phyloP scores from a whole-genome alignment of 345 rosid species.

The Passiflora organensis region DNA sequence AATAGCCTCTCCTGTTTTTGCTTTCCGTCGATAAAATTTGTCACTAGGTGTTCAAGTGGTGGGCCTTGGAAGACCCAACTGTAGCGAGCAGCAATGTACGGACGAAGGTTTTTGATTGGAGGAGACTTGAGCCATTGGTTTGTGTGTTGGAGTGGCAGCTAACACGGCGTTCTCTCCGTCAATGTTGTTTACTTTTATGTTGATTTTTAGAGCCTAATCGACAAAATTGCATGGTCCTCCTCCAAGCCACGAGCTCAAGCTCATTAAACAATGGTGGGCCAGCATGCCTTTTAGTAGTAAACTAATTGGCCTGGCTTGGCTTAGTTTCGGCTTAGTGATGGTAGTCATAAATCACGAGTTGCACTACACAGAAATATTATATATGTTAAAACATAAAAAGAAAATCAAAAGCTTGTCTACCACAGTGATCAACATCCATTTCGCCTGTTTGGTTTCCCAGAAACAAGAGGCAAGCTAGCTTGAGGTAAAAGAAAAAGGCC shows the following conservation, averaged over 20 bases:
- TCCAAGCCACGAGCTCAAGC: conserved; percentile 52
- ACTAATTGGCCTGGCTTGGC: not conserved
- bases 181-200: conserved; percentile 3
- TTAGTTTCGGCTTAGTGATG: not conserved
- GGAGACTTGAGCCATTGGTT: no score
- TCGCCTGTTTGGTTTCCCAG: conserved; percentile 16
- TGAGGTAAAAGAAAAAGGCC: not conserved
- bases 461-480: conserved; percentile 2
- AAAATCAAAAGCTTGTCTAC: not conserved
- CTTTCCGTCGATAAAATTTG: no score
- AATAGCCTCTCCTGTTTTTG: not conserved
- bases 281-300: not conserved
- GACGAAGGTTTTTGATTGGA: conserved; percentile 1
- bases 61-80: conserved; percentile 33
- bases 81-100: conserved; percentile 21
- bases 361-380: not conserved
- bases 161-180: conserved; percentile 23
- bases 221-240: conserved; percentile 20
- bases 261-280: conserved; percentile 31
- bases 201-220: conserved; percentile 3
- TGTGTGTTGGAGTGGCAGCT: conserved; percentile 43
- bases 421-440: not conserved
- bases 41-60: conserved; percentile 2
- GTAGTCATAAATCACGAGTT: conserved; percentile 17
- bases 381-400: no score